A percentile compares a stretch with the other conserved stretches of the same genome.
phyloP scores from a whole-genome alignment of 306 rosid genomes.

The Benincasa hispida region DNA sequence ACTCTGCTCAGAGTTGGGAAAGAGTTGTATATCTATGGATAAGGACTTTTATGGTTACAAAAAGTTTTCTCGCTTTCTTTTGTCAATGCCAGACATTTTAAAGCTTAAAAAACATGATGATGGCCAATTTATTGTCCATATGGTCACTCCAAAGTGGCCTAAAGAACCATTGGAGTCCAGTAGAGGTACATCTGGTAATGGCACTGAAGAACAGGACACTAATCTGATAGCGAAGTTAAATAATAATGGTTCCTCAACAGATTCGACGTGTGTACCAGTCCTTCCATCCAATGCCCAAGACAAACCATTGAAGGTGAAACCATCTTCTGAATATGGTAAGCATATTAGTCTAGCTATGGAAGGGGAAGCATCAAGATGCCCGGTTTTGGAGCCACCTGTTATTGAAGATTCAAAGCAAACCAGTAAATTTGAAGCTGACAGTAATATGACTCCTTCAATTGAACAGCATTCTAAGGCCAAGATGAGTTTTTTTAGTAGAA shows the following conservation, averaged over 20 bases:
- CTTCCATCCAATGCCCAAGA: slow-evolving; percentile 10
- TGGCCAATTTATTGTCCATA: slow-evolving; percentile 15
- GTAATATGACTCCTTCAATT: background rate
- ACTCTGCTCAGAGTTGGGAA: slow-evolving; percentile 32
- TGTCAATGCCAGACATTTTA: slow-evolving; percentile 29
- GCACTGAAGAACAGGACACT: slow-evolving; percentile 10
- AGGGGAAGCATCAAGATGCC: slow-evolving; percentile 11
- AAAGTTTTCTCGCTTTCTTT: slow-evolving; percentile 38
- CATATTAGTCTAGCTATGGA: slow-evolving; percentile 10
- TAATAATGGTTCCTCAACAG: slow-evolving; percentile 11
- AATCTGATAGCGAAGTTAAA: slow-evolving; percentile 16
- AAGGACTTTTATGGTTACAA: slow-evolving; percentile 37
- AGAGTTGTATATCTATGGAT: slow-evolving; percentile 18
- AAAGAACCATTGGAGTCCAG: slow-evolving; percentile 14
- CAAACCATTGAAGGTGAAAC: slow-evolving; percentile 16
- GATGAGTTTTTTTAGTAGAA: slow-evolving; percentile 21
- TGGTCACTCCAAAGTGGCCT: slow-evolving; percentile 9
- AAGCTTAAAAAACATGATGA: slow-evolving; percentile 14
- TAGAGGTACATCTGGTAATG: slow-evolving; percentile 11
- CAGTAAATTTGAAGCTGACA: slow-evolving; percentile 15
- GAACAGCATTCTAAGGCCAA: slow-evolving; percentile 14
- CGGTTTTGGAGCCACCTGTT: slow-evolving; percentile 5
- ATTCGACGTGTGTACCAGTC: slow-evolving; percentile 9
- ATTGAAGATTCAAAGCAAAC: slow-evolving; percentile 5
- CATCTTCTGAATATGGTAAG: background rate